Conservation (phyloP, 208 protist species). For the Acanthamoeba culbertsoni region DNA sequence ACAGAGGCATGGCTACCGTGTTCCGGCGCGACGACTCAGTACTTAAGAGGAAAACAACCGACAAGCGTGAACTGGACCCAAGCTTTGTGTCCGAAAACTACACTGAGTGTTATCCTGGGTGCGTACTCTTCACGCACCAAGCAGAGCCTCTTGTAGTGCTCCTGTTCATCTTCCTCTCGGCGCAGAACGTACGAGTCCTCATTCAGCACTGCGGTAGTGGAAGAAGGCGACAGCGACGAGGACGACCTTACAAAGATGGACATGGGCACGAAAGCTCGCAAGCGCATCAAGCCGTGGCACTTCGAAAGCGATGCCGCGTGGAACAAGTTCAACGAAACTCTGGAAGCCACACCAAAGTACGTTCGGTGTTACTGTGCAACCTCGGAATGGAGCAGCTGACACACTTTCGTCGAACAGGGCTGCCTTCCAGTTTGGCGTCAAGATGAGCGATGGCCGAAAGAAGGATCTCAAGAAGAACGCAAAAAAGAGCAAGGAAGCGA, state of each 20-base stretch:
- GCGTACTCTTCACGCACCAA: background rate
- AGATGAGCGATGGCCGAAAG: background rate
- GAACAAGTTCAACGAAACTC: background rate
- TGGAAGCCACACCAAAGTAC: conserved; percentile 33
- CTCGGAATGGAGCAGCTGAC: no score
- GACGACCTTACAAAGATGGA: conserved; percentile 47
- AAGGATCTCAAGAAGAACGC: background rate
- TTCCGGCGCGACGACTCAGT: conserved; percentile 2
- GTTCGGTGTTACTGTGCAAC: background rate
- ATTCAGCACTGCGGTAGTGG: background rate
- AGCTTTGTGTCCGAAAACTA: conserved; percentile 35
- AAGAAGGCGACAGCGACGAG: background rate
- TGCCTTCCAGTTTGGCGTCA: conserved; percentile 50
- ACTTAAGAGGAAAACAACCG: background rate
- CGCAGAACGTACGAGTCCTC: background rate
- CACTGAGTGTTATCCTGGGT: conserved; percentile 26
- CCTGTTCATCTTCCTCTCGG: background rate
- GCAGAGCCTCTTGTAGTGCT: background rate
- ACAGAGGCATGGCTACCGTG: conserved; percentile 20
- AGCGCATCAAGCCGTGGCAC: background rate
- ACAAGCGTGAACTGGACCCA: conserved; percentile 27
- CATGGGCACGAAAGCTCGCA: background rate
- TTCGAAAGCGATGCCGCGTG: conserved; percentile 30
- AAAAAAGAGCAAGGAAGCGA: conserved; percentile 24
- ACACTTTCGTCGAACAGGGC: background rate